Percentiles rank a stretch among this genome's conserved stretches.
Evolutionary conservation across 2,329 filamentous ascomycete species (phyloP).

Genomic region (Phoma sp.): DNA sequence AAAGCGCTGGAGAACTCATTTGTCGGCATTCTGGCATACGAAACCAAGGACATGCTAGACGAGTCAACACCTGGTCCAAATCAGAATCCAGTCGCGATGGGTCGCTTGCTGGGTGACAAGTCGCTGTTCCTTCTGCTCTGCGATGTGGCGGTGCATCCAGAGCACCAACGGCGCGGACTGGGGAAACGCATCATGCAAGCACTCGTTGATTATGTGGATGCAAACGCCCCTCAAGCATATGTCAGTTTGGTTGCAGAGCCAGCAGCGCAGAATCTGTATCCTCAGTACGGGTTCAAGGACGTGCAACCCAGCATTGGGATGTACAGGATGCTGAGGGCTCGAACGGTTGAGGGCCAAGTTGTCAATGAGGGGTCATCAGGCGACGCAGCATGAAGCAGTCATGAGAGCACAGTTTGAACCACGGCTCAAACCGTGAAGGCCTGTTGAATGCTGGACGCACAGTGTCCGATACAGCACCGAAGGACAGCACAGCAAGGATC

Average conservation of each 20-base stretch:
- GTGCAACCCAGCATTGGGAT: constrained; percentile 41
- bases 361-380: constrained; percentile 7
- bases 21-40: constrained; percentile 35
- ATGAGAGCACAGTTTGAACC: neutral
- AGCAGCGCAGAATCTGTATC: constrained; percentile 56
- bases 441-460: neutral
- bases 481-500: neutral
- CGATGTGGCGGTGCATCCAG: constrained; percentile 60
- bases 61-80: constrained; percentile 24
- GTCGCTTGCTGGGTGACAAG: constrained; percentile 60
- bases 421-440: neutral
- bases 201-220: constrained; percentile 53
- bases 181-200: constrained; percentile 56
- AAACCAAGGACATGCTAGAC: constrained; percentile 33
- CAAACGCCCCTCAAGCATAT: constrained; percentile 53
- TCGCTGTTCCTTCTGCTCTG: constrained; percentile 61
- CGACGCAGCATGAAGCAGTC: neutral
- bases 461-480: too few relatives aligned
- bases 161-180: constrained; percentile 58
- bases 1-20: constrained; percentile 38
- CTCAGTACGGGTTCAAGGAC: constrained; percentile 57
- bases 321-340: constrained; percentile 34
- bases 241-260: constrained; percentile 58
- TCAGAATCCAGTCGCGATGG: constrained; percentile 56
- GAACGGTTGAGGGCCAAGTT: constrained; percentile 23